Conservation (phyloP, 371 early-diverging fungal genomes). For the Polyrhizophydium stewartii region DNA sequence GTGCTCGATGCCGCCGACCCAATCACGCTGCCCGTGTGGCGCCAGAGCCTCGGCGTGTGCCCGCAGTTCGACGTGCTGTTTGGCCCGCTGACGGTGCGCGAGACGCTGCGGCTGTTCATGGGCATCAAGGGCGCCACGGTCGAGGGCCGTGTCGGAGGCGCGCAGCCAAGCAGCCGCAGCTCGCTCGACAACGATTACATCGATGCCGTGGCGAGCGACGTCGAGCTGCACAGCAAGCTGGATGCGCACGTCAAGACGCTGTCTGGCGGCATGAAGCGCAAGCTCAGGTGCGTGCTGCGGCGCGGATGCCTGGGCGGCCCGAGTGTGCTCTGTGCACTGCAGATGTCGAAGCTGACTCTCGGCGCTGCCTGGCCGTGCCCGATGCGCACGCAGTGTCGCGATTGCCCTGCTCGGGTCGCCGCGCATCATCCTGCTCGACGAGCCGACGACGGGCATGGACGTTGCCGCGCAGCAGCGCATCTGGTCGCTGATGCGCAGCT, state of each 20-base stretch:
- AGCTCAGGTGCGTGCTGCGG: neutral
- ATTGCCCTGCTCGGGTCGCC: slow-evolving; percentile 23
- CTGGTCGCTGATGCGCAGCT: slow-evolving; percentile 56
- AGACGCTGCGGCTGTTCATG: slow-evolving; percentile 52
- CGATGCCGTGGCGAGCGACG: slow-evolving; percentile 39
- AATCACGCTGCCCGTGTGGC: neutral
- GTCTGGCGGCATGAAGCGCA: slow-evolving; percentile 3
- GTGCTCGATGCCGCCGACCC: neutral
- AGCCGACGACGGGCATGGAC: slow-evolving; percentile 54
- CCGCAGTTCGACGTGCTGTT: slow-evolving; percentile 54
- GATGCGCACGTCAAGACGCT: slow-evolving; percentile 21
- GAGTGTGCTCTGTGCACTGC: slow-evolving; percentile 26
- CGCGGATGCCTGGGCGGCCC: too few relatives aligned
- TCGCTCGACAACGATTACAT: slow-evolving; percentile 1
- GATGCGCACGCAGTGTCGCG: slow-evolving; percentile 14
- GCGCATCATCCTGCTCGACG: slow-evolving; percentile 31
- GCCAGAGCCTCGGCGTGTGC: slow-evolving; percentile 53
- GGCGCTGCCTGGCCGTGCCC: too few relatives aligned
- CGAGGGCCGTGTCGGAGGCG: neutral
- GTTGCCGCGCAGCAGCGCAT: slow-evolving; percentile 56
- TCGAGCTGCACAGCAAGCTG: slow-evolving; percentile 34
- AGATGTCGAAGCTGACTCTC: neutral
- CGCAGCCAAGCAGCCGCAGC: neutral
- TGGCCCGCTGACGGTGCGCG: slow-evolving; percentile 45
- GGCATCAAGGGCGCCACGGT: slow-evolving; percentile 51